Evolutionary conservation across 139 green algal genomes (phyloP).

Genomic region (Volvox reticuliferus): DNA sequence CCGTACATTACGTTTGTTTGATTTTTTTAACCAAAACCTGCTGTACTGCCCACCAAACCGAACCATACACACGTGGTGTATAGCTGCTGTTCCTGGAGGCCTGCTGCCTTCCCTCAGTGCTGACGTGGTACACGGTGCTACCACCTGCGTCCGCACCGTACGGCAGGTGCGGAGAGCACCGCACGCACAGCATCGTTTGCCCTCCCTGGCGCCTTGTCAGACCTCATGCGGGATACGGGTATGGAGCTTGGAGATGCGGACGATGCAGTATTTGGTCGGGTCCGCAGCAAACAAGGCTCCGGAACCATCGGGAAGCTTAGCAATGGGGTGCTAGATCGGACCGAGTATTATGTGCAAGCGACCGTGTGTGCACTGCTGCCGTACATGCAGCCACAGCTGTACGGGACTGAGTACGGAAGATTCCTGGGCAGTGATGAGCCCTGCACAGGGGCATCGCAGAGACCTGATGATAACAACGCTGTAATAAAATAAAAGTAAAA

Average conservation of each 20-base stretch:
- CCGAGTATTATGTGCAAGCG: conserved; percentile 56
- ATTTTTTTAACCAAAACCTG: too few species aligned
- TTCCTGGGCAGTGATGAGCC: neutral
- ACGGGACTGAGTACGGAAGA: conserved; percentile 1
- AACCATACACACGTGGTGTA: too few species aligned
- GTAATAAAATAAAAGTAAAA: too few species aligned
- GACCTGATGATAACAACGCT: too few species aligned
- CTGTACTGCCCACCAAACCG: too few species aligned
- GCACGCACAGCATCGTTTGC: conserved; percentile 39
- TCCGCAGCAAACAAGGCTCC: conserved; percentile 50
- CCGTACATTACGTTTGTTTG: too few species aligned
- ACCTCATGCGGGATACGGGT: neutral
- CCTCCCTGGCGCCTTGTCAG: conserved; percentile 16
- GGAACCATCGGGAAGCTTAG: conserved; percentile 59
- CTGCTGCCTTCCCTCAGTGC: too few species aligned
- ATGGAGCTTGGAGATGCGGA: conserved; percentile 45
- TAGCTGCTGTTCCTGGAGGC: too few species aligned
- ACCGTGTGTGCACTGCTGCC: conserved; percentile 52
- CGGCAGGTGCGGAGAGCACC: conserved; percentile 49
- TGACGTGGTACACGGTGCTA: too few species aligned
- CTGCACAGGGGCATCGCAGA: neutral
- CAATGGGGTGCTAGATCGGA: conserved; percentile 44
- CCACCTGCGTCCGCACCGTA: neutral
- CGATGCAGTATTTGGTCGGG: conserved; percentile 45
- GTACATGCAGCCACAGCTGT: conserved; percentile 51